Conservation (phyloP, 2,329 filamentous ascomycete genomes). For the Sclerotinia nivalis region DNA sequence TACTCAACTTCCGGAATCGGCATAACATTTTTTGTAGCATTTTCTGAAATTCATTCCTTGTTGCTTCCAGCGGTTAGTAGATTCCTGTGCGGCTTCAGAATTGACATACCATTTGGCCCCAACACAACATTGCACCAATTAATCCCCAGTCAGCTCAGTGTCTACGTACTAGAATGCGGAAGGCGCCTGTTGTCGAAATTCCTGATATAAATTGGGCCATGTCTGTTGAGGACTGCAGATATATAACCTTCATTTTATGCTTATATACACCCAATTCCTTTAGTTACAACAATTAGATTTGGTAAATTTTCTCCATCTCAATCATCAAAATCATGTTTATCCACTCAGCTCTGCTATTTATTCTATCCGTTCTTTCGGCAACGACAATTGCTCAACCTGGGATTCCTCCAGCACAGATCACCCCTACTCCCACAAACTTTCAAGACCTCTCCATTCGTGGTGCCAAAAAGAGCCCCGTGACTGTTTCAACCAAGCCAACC, state of each 20-base stretch:
- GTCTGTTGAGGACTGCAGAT: neutral
- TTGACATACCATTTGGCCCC: neutral
- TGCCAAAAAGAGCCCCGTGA: neutral
- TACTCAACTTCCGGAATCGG: too few species aligned
- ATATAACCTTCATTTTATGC: neutral
- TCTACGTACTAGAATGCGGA: neutral
- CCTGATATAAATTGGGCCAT: neutral
- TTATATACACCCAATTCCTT: neutral
- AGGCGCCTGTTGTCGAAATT: neutral
- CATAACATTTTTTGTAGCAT: too few species aligned
- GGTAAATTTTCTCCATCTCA: neutral
- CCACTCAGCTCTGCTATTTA: neutral
- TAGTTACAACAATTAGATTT: neutral
- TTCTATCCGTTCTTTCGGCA: neutral
- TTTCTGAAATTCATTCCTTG: too few species aligned
- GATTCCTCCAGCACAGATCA: neutral
- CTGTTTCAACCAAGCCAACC: neutral
- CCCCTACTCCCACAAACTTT: neutral
- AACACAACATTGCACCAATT: neutral
- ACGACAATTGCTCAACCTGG: neutral
- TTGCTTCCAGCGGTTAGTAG: neutral
- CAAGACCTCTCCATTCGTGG: neutral
- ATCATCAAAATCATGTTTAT: neutral
- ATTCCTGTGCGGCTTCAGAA: neutral
- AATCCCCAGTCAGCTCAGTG: neutral